Evolutionary conservation across 2,329 filamentous ascomycete species (phyloP), one percentile per base, ranked within the genome.

Genomic region (Rutstroemia sp.): DNA sequence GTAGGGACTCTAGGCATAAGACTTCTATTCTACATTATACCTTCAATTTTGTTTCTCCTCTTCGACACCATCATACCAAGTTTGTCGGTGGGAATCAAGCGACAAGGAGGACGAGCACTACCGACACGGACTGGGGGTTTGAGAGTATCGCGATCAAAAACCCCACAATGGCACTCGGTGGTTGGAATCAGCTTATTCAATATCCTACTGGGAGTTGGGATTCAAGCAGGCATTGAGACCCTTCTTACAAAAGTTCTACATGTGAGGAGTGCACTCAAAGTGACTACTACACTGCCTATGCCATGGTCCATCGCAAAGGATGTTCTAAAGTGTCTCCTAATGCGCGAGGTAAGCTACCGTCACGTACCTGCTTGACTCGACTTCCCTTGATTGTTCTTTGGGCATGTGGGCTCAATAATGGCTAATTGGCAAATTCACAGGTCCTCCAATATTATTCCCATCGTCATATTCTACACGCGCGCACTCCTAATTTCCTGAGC

Each of bases 51-150:
- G 12, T 90, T 90, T 65, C 81, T 94, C 1, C 66, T 84, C 3
- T 86, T 95, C 67, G 91, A 95, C 68, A 75, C 80, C 2, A 69
- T 82, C 1, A 65, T 91, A 0, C 90, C 92, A 0, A 86, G 82
- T 56, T 74, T 92, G 2, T 79, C 87, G 6, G 78, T 82, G 21
- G 76, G 76, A 19, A 73, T 92, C 70, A 95, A 95, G 68, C 76
- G 82, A 50, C 82, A 85, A 59, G 87, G 78, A 23, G 65, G 72
- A 4, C 63, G 70, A 14, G 76, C 76, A 6, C 68, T 82, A 1
- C 79, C 80, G 4, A 76, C 76, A 0, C 75, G 77, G 44, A 67
- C 69, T 10, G 70, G 73, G 16, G 58, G 65, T 16, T 56, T 66
- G 1, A 53, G 52, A 30, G 53, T 77, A n/a, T 56, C 54, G 1